Percentiles rank a stretch among this genome's conserved stretches.
Evolutionary conservation across 768 basidiomycete species (phyloP).

Genomic region (Rhodosporidiobolus odoratus): DNA sequence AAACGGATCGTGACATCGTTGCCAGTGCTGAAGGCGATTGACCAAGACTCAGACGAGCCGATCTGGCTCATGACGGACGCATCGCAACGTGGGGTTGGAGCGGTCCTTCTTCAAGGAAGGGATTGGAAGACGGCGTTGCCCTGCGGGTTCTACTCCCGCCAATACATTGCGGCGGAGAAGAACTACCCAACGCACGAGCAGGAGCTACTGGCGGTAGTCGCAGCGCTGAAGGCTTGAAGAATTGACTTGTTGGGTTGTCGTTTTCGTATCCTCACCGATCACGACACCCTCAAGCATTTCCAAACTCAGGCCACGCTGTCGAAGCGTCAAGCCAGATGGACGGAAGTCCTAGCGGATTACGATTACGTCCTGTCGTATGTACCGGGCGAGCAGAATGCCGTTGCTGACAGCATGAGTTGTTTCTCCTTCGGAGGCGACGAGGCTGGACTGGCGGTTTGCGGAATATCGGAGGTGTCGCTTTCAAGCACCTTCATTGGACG

Average conservation of each 20-base stretch:
- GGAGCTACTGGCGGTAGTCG: constrained; percentile 17
- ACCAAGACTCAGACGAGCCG: neutral
- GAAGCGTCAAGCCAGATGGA: constrained; percentile 21
- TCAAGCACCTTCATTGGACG: neutral
- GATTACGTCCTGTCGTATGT: constrained; percentile 3
- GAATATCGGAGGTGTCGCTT: neutral
- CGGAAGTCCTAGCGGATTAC: constrained; percentile 12
- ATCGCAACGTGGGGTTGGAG: neutral
- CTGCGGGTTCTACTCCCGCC: constrained; percentile 1
- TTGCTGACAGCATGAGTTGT: constrained; percentile 5
- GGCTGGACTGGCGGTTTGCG: neutral
- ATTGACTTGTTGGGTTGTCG: neutral
- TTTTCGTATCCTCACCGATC: constrained; percentile 12
- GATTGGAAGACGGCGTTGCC: constrained; percentile 14
- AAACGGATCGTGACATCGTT: constrained; percentile 1
- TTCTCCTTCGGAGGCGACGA: neutral
- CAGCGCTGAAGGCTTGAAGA: constrained; percentile 9
- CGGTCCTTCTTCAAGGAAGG: constrained; percentile 7
- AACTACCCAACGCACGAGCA: constrained; percentile 22
- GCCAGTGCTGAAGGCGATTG: neutral
- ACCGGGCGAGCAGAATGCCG: constrained; percentile 7
- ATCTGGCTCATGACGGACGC: constrained; percentile 26
- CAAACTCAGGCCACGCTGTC: constrained; percentile 12
- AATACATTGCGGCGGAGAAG: constrained; percentile 14
- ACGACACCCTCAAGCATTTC: constrained; percentile 16